Evolutionary conservation across 1,139 yeast genomes (phyloP), one percentile per base, ranked within the genome.

Genomic region (Debaryomyces coudertii): DNA sequence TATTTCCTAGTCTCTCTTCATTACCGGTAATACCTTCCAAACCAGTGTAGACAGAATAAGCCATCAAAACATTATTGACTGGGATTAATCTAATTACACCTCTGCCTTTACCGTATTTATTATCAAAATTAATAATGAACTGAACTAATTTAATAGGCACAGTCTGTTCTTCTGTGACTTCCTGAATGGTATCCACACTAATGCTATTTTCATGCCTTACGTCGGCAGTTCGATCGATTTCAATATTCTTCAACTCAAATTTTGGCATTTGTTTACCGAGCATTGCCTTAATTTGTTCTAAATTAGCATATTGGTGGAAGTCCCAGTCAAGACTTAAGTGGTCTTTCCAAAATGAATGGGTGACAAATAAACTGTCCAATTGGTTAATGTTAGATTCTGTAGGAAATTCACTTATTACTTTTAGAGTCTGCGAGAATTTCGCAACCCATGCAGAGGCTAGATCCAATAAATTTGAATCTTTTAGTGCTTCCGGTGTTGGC

Each of bases 271-370:
- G 49, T 8, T 43, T 44, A 5, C 22, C 41, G 18, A 49, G 52
- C 8, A 38, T 48, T 23, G 45, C 39, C 39, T 54, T 53, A 44
- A 69, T 66, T 39, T 57, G 55, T 1, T 58, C 57, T n/a, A 60
- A 52, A 12, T 66, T 67, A 25, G 61, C 53, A 44, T 55, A 65
- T 45, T 63, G 64, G 36, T 64, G 66, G 37, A 65, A 49, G 43
- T 70, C 71, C 60, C 65, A 57, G 25, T 60, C 55, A 28, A 69
- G 51, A 5, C 63, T 50, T 35, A 66, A 52, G 48, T 70, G 70
- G 50, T 70, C 76, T 45, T 65, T 63, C 75, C 76, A 70, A 31
- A 61, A 49, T 1, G 68, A 61, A 48, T 66, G 68, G 4, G 60
- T 53, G 16, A 57, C 43, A 14, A 66, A 46, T 24, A 65, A 50